Base-by-base conservation (phyloP, 2,329 filamentous ascomycete genomes). In the Cryphonectria naterciae region DNA sequence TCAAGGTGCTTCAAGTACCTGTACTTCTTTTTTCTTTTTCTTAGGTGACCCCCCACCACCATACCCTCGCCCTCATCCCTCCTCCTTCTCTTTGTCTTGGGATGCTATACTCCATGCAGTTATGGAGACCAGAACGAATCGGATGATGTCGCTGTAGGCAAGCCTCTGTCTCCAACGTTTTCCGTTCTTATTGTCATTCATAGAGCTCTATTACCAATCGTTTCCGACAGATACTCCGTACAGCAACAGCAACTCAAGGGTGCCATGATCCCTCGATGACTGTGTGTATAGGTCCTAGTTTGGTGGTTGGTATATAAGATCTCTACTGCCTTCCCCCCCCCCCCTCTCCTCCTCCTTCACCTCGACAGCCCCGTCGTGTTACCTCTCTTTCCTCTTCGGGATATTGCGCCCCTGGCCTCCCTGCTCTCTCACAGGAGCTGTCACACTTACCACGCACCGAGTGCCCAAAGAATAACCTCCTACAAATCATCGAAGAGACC, bases 211-310 rank as follows among this genome's bases (percentile, higher is more conserved):
- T 41, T 49, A 49, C 41, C 63, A 65, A 65, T 37, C 43, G 43
- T 17, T 52, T 49, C 43, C 15, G 35, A 49, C 28, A 65, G 41
- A 49, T 52, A 35, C 63, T 35, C 63, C 25, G 43, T 49, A 37
- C 63, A 49, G 62, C 39, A 46, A 2, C n/a, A 64, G 37, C 4
- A 43, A 17, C 25, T 43, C 22, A 15, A 28, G 22, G 39, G 61
- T 41, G n/a, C 28, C 37, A 63, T 67, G 54, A 32, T 39, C 35
- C 62, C 60, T 49, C 35, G n/a, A 41, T 69, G 73, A 39, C 72
- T 60, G 6, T 41, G 67, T 52, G 65, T 41, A 39, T 60, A 32
- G 46, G 49, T 67, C 35, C 54, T 49, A n/a, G 17, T 43, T 13
- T 4, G 35, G 15, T 43, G 49, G 19, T 11, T 58, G n/a, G 7